A percentile compares a stretch with the other conserved stretches of the same genome.
Conservation (phyloP, 2,329 filamentous ascomycete species). For the Sclerotinia nivalis region DNA sequence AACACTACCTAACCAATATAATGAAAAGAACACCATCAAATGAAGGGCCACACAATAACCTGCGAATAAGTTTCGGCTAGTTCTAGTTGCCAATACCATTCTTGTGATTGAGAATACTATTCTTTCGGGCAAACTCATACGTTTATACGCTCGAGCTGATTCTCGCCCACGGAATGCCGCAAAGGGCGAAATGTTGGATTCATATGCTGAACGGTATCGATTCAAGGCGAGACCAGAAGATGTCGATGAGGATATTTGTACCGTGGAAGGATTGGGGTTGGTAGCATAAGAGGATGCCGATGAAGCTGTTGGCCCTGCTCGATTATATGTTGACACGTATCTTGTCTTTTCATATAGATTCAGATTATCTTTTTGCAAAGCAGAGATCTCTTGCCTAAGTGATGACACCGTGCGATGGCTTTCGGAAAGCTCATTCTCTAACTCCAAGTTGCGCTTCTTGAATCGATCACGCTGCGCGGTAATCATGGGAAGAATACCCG, state of each 20-base stretch:
- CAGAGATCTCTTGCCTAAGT: conserved; percentile 84
- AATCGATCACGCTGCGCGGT: conserved; percentile 97
- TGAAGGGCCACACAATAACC: conserved; percentile 88
- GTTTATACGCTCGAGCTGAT: conserved; percentile 83
- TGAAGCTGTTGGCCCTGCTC: conserved; percentile 60
- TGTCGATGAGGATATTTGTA: conserved; percentile 60
- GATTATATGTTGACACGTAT: conserved; percentile 91
- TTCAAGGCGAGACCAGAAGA: conserved; percentile 70
- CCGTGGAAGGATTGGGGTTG: conserved; percentile 74
- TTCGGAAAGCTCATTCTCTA: conserved; percentile 88
- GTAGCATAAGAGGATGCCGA: conserved; percentile 65
- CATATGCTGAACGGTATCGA: conserved; percentile 88
- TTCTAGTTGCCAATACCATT: conserved; percentile 85
- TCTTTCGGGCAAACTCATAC: conserved; percentile 89
- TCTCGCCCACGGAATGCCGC: conserved; percentile 94
- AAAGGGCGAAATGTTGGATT: conserved; percentile 93
- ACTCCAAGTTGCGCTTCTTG: conserved; percentile 90
- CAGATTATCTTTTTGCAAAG: conserved; percentile 93
- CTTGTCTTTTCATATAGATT: conserved; percentile 96
- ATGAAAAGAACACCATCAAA: conserved; percentile 78
- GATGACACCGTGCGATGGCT: conserved; percentile 79
- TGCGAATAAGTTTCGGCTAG: conserved; percentile 91
- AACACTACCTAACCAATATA: conserved; percentile 78
- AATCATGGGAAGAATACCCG: conserved; percentile 95
- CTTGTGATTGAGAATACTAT: conserved; percentile 88